Conservation (phyloP, 2,329 filamentous ascomycete species). For the Aureobasidium musti region DNA sequence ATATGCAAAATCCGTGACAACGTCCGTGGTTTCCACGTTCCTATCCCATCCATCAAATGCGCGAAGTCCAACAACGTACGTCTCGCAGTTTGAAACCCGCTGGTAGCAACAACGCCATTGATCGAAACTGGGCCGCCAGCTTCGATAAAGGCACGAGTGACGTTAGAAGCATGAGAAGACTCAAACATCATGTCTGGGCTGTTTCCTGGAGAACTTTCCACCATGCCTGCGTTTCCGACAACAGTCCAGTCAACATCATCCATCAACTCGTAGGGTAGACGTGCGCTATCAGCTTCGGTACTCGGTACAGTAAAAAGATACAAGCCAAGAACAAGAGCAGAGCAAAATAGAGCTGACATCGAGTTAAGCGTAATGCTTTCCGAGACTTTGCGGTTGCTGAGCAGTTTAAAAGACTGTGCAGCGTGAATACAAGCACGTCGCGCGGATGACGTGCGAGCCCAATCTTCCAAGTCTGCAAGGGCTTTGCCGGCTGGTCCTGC, state of each 20-base stretch:
- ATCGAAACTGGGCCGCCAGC: constrained; percentile 53
- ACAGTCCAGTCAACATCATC: constrained; percentile 55
- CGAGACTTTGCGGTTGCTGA: constrained; percentile 55
- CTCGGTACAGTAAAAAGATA: constrained; percentile 54
- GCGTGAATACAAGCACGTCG: constrained; percentile 55
- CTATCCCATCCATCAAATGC: constrained; percentile 55
- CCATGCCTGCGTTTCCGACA: constrained; percentile 52
- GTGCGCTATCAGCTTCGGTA: constrained; percentile 35
- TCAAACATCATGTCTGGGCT: constrained; percentile 28
- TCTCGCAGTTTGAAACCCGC: constrained; percentile 55
- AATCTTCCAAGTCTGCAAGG: constrained; percentile 53
- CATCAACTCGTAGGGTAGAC: constrained; percentile 51
- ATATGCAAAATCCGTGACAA: constrained; percentile 57
- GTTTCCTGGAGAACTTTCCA: constrained; percentile 35
- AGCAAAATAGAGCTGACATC: constrained; percentile 53
- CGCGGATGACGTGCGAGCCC: constrained; percentile 55
- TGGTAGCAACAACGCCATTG: constrained; percentile 51
- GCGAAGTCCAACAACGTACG: constrained; percentile 56
- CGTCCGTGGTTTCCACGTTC: constrained; percentile 54
- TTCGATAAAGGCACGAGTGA: constrained; percentile 50
- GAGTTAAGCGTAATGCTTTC: constrained; percentile 56
- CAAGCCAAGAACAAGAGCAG: constrained; percentile 54
- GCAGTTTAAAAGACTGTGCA: constrained; percentile 55
- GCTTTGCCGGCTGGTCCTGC: constrained; percentile 51
- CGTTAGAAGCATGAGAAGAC: constrained; percentile 21